Percentiles rank a stretch among this genome's conserved stretches.
phyloP scores from a whole-genome alignment of 2,329 filamentous ascomycete species.

The Alternaria conjuncta region DNA sequence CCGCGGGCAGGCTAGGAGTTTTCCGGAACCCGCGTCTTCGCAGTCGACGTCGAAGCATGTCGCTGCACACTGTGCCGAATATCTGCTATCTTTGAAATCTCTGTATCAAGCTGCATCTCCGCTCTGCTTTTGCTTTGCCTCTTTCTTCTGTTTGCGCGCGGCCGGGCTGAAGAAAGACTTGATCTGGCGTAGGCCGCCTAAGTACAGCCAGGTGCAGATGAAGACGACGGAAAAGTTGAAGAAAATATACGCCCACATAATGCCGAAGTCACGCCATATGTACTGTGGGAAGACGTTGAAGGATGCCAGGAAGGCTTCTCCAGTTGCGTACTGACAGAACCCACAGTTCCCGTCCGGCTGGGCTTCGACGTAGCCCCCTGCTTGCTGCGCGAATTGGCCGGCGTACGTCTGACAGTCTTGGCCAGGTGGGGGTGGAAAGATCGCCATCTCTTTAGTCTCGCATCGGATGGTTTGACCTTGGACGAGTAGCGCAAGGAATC shows the following conservation, averaged over 20 bases:
- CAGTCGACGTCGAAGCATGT: constrained; percentile 13
- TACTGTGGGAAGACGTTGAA: constrained; percentile 68
- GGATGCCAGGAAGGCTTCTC: constrained; percentile 62
- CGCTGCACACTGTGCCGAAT: constrained; percentile 16
- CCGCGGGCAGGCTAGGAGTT: constrained; percentile 38
- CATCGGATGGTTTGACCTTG: constrained; percentile 65
- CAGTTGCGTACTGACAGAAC: constrained; percentile 68
- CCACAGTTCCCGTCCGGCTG: constrained; percentile 65
- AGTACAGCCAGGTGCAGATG: constrained; percentile 61
- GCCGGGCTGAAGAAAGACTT: constrained; percentile 43
- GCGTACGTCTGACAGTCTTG: constrained; percentile 68
- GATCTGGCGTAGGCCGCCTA: constrained; percentile 51
- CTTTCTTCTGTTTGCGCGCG: constrained; percentile 44
- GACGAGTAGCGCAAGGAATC: constrained; percentile 63
- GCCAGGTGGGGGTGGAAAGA: constrained; percentile 65
- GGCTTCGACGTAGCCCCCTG: constrained; percentile 67
- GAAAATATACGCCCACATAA: constrained; percentile 60
- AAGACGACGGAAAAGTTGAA: constrained; percentile 68
- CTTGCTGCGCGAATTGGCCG: constrained; percentile 57
- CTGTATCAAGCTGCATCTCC: constrained; percentile 23
- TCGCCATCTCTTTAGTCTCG: constrained; percentile 62
- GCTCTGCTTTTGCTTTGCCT: constrained; percentile 30
- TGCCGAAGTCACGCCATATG: constrained; percentile 70
- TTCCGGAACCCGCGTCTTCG: constrained; percentile 22
- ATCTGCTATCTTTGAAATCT: constrained; percentile 2